phyloP scores from a whole-genome alignment of 192 early-diverging fungal genomes.

The Coemansia biformis region DNA sequence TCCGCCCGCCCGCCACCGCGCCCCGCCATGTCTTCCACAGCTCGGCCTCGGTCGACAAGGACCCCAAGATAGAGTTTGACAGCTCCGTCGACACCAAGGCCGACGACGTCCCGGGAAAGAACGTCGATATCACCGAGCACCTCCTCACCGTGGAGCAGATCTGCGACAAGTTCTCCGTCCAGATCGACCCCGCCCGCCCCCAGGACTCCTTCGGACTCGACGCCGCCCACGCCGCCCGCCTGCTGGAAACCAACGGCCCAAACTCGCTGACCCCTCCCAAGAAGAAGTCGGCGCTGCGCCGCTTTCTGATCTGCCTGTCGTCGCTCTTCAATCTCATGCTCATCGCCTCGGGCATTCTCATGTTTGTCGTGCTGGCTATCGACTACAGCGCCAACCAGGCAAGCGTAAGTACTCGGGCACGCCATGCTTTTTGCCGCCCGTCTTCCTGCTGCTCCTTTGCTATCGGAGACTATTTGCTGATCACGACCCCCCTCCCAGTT shows the following conservation, averaged over 20 bases:
- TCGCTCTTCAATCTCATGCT: constrained; percentile 88
- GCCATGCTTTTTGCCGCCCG: too few relatives aligned
- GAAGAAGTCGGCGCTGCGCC: constrained; percentile 66
- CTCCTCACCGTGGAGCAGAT: constrained; percentile 56
- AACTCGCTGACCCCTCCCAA: constrained; percentile 87
- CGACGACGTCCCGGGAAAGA: constrained; percentile 20
- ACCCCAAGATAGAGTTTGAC: not conserved
- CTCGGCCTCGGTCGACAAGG: not conserved
- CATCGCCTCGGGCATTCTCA: constrained; percentile 71
- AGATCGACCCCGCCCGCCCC: constrained; percentile 58
- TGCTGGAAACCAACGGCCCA: constrained; percentile 68
- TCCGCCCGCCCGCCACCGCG: not conserved
- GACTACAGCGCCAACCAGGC: constrained; percentile 68
- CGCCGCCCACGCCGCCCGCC: constrained; percentile 55
- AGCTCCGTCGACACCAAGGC: not conserved
- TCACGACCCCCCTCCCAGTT: too few relatives aligned
- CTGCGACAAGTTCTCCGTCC: constrained; percentile 43
- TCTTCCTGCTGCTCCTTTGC: too few relatives aligned
- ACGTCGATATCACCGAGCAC: constrained; percentile 56
- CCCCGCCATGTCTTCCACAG: too few relatives aligned
- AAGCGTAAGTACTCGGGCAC: constrained; percentile 57
- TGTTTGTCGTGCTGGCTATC: constrained; percentile 76
- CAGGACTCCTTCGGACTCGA: constrained; percentile 66
- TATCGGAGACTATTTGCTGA: too few relatives aligned
- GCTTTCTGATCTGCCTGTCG: constrained; percentile 68